Conservation (phyloP, 768 basidiomycete genomes). For the Collybiopsis luxurians region DNA sequence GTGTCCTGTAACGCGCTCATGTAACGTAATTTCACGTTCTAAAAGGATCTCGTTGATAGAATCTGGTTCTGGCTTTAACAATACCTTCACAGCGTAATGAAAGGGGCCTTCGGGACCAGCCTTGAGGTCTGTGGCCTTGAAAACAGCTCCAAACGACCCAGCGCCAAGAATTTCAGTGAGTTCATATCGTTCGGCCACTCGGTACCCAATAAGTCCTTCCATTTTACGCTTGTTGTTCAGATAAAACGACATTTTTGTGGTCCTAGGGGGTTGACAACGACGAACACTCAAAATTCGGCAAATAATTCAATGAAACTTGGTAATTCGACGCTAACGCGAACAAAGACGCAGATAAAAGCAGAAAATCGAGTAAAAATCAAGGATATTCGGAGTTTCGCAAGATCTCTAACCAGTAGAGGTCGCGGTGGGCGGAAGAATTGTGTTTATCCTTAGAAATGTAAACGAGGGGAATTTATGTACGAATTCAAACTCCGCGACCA, state of each 20-base stretch:
- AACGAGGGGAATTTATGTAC: no score
- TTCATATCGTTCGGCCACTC: conserved; percentile 4
- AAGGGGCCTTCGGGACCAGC: neutral
- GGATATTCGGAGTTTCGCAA: neutral
- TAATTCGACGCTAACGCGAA: neutral
- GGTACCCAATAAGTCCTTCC: conserved; percentile 5
- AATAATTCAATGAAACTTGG: neutral
- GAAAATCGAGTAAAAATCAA: neutral
- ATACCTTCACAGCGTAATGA: conserved; percentile 49
- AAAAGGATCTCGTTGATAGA: conserved; percentile 41
- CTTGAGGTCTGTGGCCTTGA: conserved; percentile 9
- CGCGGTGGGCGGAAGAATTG: no score
- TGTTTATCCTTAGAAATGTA: no score
- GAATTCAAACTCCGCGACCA: no score
- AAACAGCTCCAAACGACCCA: conserved; percentile 16
- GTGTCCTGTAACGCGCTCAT: conserved; percentile 28
- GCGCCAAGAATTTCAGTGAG: conserved; percentile 12
- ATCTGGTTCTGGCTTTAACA: conserved; percentile 37
- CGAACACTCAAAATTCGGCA: neutral
- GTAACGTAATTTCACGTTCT: conserved; percentile 44
- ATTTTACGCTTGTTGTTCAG: neutral
- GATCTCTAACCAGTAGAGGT: neutral
- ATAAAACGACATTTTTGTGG: conserved; percentile 7
- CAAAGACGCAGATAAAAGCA: neutral
- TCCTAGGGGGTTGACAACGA: neutral